A percentile compares a stretch with the other conserved stretches of the same genome.
These are phyloP conservation scores for Protomyces macrosporus DNA, from an alignment of 1,139 yeast genomes.

Conservation along the genomic window DNA sequence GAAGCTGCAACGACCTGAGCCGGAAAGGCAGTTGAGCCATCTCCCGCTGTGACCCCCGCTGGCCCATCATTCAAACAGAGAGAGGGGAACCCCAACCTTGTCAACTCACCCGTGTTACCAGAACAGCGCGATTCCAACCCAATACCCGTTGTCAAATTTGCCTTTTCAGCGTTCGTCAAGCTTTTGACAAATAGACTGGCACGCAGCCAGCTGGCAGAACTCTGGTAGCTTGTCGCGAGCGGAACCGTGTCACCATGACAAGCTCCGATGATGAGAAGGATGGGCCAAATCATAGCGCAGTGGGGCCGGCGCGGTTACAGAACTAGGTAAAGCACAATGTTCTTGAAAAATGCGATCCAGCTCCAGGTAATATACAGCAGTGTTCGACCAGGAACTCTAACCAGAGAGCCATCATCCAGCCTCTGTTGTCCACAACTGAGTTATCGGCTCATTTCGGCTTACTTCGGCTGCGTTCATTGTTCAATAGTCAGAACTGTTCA, in stretches of 20 bases:
- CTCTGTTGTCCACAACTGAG: no score
- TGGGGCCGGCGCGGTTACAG: no score
- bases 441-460: no score
- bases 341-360: no score
- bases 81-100: constrained; percentile 45
- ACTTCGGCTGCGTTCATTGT: no score
- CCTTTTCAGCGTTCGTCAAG: constrained; percentile 45
- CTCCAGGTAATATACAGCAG: no score
- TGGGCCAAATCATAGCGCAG: neutral
- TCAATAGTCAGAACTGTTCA: no score
- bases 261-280: neutral
- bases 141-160: constrained; percentile 58
- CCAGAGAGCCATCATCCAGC: no score
- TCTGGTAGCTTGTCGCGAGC: no score
- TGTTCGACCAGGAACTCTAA: no score
- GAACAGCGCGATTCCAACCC: constrained; percentile 58
- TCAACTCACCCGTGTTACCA: constrained; percentile 52
- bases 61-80: constrained; percentile 49
- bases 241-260: neutral
- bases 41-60: constrained; percentile 52
- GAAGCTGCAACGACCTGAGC: constrained; percentile 48
- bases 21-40: constrained; percentile 51
- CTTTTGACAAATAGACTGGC: neutral
- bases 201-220: neutral
- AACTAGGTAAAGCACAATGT: no score